A percentile compares a stretch with the other conserved stretches of the same genome.
These are phyloP conservation scores for Skeletonema marinoi DNA, from an alignment of 108 stramenopile genomes.

Conservation along the genomic window DNA sequence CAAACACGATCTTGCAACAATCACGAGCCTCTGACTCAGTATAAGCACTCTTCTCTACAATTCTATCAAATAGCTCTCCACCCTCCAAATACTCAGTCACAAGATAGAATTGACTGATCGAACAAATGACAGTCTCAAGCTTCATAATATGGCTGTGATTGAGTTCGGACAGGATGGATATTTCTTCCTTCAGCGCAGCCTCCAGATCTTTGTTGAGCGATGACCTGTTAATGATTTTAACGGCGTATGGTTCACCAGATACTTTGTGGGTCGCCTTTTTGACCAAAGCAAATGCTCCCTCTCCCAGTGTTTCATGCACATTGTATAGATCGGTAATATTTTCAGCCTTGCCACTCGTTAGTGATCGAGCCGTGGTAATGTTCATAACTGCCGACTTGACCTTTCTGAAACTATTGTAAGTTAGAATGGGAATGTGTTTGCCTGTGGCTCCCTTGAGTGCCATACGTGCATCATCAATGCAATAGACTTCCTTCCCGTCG, in stretches of 20 bases:
- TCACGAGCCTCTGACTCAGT: constrained; percentile 95
- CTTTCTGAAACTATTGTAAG: constrained; percentile 46
- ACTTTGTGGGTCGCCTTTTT: constrained; percentile 55
- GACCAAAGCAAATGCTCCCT: constrained; percentile 73
- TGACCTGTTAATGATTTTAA: constrained; percentile 64
- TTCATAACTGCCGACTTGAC: constrained; percentile 56
- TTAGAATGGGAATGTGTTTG: constrained; percentile 21
- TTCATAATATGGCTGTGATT: constrained; percentile 86
- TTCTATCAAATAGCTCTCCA: constrained; percentile 92
- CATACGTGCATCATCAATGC: constrained; percentile 7
- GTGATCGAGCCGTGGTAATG: constrained; percentile 11
- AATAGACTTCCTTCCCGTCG: constrained; percentile 13
- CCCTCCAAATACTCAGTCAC: constrained; percentile 81
- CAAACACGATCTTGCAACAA: constrained; percentile 79
- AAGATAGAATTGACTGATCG: constrained; percentile 59
- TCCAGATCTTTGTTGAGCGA: constrained; percentile 36
- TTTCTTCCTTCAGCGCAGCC: constrained; percentile 62
- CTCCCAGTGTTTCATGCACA: constrained; percentile 55
- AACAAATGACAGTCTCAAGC: constrained; percentile 77
- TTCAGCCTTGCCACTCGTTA: constrained; percentile 15
- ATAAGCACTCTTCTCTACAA: constrained; percentile 92
- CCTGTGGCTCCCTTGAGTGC: constrained; percentile 12
- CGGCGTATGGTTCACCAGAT: constrained; percentile 49
- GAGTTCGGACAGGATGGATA: constrained; percentile 60
- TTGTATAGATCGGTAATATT: constrained; percentile 51